Conservation (phyloP, 139 green algal species). For the Axilococcus clingmanii region DNA sequence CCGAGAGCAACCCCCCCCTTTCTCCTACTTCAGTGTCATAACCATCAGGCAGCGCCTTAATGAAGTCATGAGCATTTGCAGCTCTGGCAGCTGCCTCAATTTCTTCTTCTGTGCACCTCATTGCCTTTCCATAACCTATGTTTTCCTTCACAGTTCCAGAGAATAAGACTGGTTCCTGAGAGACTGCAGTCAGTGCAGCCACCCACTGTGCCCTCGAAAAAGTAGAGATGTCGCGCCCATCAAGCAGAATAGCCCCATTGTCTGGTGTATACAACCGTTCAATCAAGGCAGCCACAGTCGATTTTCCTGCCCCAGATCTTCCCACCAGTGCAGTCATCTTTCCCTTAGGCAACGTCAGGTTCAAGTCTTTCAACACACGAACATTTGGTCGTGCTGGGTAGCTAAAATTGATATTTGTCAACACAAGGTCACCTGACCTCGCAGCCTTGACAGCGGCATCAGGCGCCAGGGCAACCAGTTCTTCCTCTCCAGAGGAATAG, state of each 20-base stretch:
- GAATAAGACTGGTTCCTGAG: constrained; percentile 78
- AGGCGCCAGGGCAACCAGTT: constrained; percentile 6
- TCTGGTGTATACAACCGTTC: constrained; percentile 47
- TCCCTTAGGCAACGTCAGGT: constrained; percentile 54
- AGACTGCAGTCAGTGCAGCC: constrained; percentile 53
- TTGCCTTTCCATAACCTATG: constrained; percentile 65
- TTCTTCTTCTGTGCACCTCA: constrained; percentile 19
- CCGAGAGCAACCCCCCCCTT: constrained; percentile 41
- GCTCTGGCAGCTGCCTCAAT: constrained; percentile 40
- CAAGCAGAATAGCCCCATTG: constrained; percentile 30
- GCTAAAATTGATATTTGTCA: constrained; percentile 54
- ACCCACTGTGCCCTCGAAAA: constrained; percentile 62
- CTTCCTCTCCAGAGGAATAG: not conserved
- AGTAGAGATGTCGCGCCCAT: not conserved
- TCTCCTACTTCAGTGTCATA: constrained; percentile 29
- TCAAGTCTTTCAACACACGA: constrained; percentile 48
- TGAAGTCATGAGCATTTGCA: constrained; percentile 69
- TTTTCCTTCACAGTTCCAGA: constrained; percentile 77
- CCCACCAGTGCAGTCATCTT: constrained; percentile 76
- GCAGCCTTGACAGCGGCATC: constrained; percentile 30
- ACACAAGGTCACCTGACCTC: constrained; percentile 36
- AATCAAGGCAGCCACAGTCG: constrained; percentile 66
- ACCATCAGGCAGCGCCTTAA: constrained; percentile 26
- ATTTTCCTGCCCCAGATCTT: constrained; percentile 71
- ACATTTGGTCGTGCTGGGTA: constrained; percentile 59